A percentile compares a stretch with the other conserved stretches of the same genome.
Evolutionary conservation across 2,329 filamentous ascomycete genomes (phyloP).

Genomic region (Cryphonectria naterciae): DNA sequence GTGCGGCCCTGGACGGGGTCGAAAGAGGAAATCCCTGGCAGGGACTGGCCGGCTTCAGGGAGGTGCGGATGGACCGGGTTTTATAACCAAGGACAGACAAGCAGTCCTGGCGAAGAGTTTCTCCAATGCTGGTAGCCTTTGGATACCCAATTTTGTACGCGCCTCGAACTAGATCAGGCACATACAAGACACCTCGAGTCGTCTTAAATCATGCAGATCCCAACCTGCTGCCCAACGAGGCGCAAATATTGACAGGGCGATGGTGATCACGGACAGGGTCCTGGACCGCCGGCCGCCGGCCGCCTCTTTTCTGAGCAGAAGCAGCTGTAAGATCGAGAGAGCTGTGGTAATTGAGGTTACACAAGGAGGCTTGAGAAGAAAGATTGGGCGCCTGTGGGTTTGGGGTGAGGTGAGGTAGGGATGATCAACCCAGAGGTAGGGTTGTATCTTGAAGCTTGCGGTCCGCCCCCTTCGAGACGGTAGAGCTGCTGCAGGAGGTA

Average conservation of each 20-base stretch:
- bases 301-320: constrained; percentile 11
- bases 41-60: constrained; percentile 30
- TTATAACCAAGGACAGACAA: constrained; percentile 21
- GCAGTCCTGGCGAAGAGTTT: constrained; percentile 26
- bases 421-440: constrained; percentile 23
- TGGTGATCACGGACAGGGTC: constrained; percentile 14
- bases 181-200: constrained; percentile 19
- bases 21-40: constrained; percentile 27
- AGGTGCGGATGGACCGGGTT: constrained; percentile 27
- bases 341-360: constrained; percentile 13
- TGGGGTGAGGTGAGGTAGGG: constrained; percentile 22
- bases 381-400: constrained; percentile 2
- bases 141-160: constrained; percentile 26
- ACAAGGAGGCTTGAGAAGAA: constrained; percentile 17
- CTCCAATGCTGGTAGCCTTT: constrained; percentile 24
- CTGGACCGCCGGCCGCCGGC: constrained; percentile 16
- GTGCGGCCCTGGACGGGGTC: constrained; percentile 26
- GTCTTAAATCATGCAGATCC: constrained; percentile 25
- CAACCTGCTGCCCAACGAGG: constrained; percentile 25
- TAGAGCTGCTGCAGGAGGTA: constrained; percentile 3
- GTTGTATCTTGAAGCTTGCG: constrained; percentile 24
- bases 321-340: constrained; percentile 18
- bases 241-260: constrained; percentile 19
- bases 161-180: constrained; percentile 27
- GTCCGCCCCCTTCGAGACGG: constrained; percentile 19